Percentiles rank a stretch among this genome's conserved stretches.
phyloP scores from a whole-genome alignment of 495 filamentous ascomycete genomes.

The Recurvomyces mirabilis region DNA sequence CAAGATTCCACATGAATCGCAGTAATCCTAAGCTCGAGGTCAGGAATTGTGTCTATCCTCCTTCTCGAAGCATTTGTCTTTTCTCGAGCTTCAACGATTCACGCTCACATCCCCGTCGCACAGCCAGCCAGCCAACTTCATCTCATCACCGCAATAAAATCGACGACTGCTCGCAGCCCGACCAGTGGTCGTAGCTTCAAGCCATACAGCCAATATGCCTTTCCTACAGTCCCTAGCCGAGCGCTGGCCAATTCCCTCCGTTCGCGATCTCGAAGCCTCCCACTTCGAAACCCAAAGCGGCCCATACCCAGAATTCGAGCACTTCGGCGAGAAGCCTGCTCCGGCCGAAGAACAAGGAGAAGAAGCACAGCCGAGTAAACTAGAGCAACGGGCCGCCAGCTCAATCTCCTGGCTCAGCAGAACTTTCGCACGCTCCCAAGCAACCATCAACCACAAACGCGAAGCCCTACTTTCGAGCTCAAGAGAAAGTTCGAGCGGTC shows the following conservation, averaged over 20 bases:
- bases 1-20: too few relatives aligned
- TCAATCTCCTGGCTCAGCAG: conserved; percentile 3
- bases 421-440: conserved; percentile 3
- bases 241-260: conserved; percentile 6
- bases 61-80: too few relatives aligned
- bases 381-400: conserved; percentile 2
- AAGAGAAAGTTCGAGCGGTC: neutral
- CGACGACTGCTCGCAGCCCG: neutral
- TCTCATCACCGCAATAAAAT: neutral
- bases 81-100: too few relatives aligned
- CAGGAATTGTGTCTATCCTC: too few relatives aligned
- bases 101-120: too few relatives aligned
- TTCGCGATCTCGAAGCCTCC: conserved; percentile 7
- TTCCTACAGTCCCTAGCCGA: neutral
- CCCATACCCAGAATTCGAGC: conserved; percentile 8
- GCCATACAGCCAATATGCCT: neutral
- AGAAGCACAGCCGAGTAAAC: neutral
- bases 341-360: neutral
- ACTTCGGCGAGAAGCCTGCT: conserved; percentile 2
- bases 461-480: conserved; percentile 4
- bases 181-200: neutral
- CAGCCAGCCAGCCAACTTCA: neutral
- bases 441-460: conserved; percentile 3
- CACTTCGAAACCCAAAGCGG: conserved; percentile 8
- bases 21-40: too few relatives aligned